These are phyloP conservation scores for Sesbania bispinosa DNA, from an alignment of 306 rosid species.

Conservation along the genomic window DNA sequence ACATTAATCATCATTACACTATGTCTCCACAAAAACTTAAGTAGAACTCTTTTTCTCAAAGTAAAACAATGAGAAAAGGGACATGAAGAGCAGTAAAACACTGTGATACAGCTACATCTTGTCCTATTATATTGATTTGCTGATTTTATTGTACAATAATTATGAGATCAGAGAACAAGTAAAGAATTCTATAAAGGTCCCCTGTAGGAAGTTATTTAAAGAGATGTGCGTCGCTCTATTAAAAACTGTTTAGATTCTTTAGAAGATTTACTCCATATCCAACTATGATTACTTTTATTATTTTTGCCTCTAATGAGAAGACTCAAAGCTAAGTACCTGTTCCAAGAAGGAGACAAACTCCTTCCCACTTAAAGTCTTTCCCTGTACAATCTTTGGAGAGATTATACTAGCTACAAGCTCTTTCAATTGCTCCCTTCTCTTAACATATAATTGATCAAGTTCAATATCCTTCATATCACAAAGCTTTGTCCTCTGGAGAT, in stretches of 20 bases:
- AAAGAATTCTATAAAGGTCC: neutral
- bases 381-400: constrained; percentile 89
- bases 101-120: neutral
- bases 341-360: constrained; percentile 81
- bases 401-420: constrained; percentile 72
- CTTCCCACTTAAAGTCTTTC: constrained; percentile 72
- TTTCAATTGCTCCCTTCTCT: constrained; percentile 75
- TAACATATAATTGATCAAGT: constrained; percentile 72
- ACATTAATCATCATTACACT: neutral
- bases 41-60: neutral
- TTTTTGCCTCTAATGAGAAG: neutral
- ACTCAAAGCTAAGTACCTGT: constrained; percentile 55
- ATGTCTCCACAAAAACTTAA: neutral
- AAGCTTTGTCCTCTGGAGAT: constrained; percentile 89
- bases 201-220: neutral
- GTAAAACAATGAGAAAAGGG: neutral
- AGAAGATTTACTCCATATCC: constrained; percentile 6
- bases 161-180: neutral
- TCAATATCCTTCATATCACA: constrained; percentile 92
- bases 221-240: neutral
- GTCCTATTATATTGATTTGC: neutral
- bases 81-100: neutral
- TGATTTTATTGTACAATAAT: neutral
- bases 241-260: constrained; percentile 9
- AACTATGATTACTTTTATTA: neutral